Evolutionary conservation across 345 rosid species (phyloP).

Genomic region (Bruguiera sexangula): DNA sequence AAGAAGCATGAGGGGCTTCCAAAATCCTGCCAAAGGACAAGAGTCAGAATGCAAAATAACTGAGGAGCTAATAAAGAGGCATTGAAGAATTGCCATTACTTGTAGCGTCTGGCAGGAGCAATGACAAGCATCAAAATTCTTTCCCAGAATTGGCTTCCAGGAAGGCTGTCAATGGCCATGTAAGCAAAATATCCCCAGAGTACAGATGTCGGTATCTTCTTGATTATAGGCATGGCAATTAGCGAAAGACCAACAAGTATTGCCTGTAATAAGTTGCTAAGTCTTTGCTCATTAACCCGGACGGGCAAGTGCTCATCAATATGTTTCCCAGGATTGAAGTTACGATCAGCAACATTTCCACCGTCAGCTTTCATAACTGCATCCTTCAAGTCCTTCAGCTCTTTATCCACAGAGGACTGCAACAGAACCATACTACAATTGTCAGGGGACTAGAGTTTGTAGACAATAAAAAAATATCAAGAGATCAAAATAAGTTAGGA

Average conservation of each 20-base stretch:
- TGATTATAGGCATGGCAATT: constrained; percentile 28
- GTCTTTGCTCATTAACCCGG: constrained; percentile 36
- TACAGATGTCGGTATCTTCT: constrained; percentile 37
- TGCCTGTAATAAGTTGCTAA: constrained; percentile 33
- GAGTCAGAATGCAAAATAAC: background rate
- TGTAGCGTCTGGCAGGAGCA: constrained; percentile 28
- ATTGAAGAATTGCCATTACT: constrained; percentile 8
- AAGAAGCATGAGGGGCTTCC: constrained; percentile 51
- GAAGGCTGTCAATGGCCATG: constrained; percentile 45
- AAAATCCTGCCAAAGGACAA: constrained; percentile 34
- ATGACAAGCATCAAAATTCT: constrained; percentile 26
- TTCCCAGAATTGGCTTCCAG: constrained; percentile 44
- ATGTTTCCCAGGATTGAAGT: constrained; percentile 31
- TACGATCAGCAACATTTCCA: background rate
- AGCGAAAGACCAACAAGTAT: constrained; percentile 23
- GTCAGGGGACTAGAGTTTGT: background rate
- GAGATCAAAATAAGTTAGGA: background rate
- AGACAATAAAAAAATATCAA: background rate
- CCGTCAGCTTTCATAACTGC: constrained; percentile 26
- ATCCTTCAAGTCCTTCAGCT: constrained; percentile 33
- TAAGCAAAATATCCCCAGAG: constrained; percentile 45
- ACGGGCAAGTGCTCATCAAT: constrained; percentile 36
- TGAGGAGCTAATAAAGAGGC: background rate
- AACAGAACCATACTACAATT: background rate
- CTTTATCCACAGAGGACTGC: constrained; percentile 24